Base-by-base conservation (phyloP, 1,284 basidiomycete genomes). In the Serendipita sp. region DNA sequence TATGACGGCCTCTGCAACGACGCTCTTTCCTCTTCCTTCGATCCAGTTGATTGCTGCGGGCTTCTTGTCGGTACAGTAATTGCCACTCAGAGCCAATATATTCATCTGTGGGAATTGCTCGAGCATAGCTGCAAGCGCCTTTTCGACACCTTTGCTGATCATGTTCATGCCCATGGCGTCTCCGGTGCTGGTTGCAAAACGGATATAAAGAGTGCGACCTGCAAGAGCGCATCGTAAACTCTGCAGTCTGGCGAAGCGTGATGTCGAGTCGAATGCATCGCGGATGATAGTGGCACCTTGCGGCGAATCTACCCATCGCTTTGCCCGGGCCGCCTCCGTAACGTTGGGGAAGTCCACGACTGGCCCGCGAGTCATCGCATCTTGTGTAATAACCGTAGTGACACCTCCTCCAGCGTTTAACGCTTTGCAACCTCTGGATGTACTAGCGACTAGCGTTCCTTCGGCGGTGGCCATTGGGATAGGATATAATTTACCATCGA, bases 131-230 rank as follows among this genome's bases (percentile, higher is more conserved):
- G 88, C 89, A 17, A 99, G 81, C 22, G 93, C 92, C 75, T 91
- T 91, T 76, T 99, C 96, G 6, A 91, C 93, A 4, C 93, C 93
- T 75, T 95, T 95, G 30, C 87, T 89, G 71, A 93, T 92, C 95
- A 99, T 99, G 79, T 99, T 99, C 96, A 99, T 99, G 38, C 95
- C 95, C 95, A 99, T 99, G 34, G 95, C 96, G 71, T 99, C 96
- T 63, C 96, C 96, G 0, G 96, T 99, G 61, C 81, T 87, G 64
- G 93, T 98, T 58, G 90, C 90, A 71, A 99, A 98, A 60, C 96
- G 83, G n/a, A 98, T 87, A 73, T 88, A 99, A 44, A 99, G 77
- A 43, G 93, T 97, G 45, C 93, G 81, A 26, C 93, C 93, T 1
- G 93, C 93, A 71, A 95, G 77, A 0, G 87, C 88, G 60, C 84